Evolutionary conservation across 805 yeast species (phyloP), one percentile per base, ranked within the genome.

Genomic region (Tetrapisispora pingtungensis): DNA sequence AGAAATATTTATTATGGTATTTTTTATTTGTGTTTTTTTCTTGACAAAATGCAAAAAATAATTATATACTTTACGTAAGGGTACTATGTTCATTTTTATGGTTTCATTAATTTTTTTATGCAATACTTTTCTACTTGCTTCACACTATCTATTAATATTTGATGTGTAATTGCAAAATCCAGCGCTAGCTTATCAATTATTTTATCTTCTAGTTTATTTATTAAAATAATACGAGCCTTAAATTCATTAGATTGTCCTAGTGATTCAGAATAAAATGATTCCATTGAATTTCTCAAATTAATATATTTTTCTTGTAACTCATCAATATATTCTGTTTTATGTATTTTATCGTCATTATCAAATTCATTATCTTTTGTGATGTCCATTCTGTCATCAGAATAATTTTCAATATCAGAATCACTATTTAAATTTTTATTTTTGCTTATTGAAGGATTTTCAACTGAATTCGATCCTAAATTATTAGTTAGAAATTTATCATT

Each of bases 261-360:
- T n/a, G 27, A 18, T 4, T 40, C 38, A 15, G 38, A 31, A 19
- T 38, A 40, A 20, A 32, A 33, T 12, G 43, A 26, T 26, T 49
- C 53, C 28, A 46, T n/a, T 13, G 34, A 42, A 17, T 53, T 44
- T 24, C 43, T 48, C 18, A 55, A 20, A 19, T 42, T 39, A 13
- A 51, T 46, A 42, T 53, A 58, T 19, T 50, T 54, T 19, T 57
- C 60, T 38, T 58, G 62, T 22, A 55, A 31, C 19, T 56, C 53
- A 27, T 58, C 54, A 28, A 53, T 45, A 42, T 45, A 52, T 7
- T 58, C 27, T 2, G 50, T 24, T 4, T 41, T 36, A 4, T 34
- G 31, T 8, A n/a, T 24, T 12, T 26, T 36, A 14, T 12, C 10
- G 14, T 10, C 27, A 17, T n/a, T 17, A 18, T 18, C 22, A n/a